phyloP scores from a whole-genome alignment of 306 rosid genomes.

The Pyrus pyrifolia region DNA sequence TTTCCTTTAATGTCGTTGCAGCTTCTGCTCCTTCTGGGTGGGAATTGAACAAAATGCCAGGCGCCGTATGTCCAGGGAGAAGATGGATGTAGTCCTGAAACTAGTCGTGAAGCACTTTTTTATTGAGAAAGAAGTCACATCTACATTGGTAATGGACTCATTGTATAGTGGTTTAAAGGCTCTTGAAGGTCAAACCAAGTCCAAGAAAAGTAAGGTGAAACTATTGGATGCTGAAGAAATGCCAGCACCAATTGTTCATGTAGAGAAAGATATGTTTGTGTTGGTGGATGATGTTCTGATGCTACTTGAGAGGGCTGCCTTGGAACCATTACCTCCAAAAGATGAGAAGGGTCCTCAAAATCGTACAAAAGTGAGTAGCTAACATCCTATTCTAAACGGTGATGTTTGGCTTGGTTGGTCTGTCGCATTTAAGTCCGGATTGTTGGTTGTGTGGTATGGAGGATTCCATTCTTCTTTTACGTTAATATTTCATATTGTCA shows the following conservation, averaged over 20 bases:
- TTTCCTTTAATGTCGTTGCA: conserved; percentile 29
- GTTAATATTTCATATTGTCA: neutral
- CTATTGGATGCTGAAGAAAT: conserved; percentile 70
- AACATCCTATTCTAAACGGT: conserved; percentile 1
- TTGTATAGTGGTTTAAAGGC: conserved; percentile 95
- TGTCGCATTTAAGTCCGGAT: neutral
- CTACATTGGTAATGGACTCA: conserved; percentile 98
- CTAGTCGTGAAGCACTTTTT: conserved; percentile 89
- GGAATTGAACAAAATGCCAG: conserved; percentile 84
- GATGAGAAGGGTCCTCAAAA: conserved; percentile 99
- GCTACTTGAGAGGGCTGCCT: conserved; percentile 89
- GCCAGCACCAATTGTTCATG: conserved; percentile 85
- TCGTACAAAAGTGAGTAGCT: conserved; percentile 77
- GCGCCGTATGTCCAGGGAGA: conserved; percentile 89
- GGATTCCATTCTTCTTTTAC: neutral
- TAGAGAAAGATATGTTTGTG: conserved; percentile 82
- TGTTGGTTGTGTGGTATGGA: neutral
- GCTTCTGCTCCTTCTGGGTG: conserved; percentile 89
- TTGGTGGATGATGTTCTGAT: conserved; percentile 82
- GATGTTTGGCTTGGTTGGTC: neutral
- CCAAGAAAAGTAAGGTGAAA: conserved; percentile 54
- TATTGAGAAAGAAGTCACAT: conserved; percentile 96
- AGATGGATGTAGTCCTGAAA: conserved; percentile 78
- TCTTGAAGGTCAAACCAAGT: conserved; percentile 78
- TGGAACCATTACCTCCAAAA: conserved; percentile 97